phyloP scores from a whole-genome alignment of 805 yeast species.

The Candida jianshihensis region DNA sequence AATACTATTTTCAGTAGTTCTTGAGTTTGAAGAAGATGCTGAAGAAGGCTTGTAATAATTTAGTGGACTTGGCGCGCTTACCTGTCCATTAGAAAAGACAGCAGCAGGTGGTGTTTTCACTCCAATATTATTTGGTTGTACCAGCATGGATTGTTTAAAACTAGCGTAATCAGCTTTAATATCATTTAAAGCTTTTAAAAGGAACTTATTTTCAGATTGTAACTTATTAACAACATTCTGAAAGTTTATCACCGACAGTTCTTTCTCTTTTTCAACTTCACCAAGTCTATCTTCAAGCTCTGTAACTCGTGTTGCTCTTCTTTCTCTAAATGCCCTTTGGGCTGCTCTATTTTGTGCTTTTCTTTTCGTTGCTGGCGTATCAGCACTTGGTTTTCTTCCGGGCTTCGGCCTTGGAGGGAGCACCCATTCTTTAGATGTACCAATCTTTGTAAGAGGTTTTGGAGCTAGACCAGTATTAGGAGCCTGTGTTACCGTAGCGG shows the following conservation, averaged over 20 bases:
- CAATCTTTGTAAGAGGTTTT: conserved; percentile 37
- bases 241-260: conserved; percentile 38
- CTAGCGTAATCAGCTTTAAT: conserved; percentile 20
- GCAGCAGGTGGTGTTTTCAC: conserved; percentile 18
- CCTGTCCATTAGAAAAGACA: conserved; percentile 18
- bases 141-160: conserved; percentile 12
- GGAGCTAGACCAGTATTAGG: conserved; percentile 6
- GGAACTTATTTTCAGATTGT: conserved; percentile 28
- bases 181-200: conserved; percentile 24
- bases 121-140: neutral
- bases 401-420: conserved; percentile 77
- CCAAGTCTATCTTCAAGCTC: conserved; percentile 67
- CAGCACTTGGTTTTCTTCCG: conserved; percentile 55
- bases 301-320: conserved; percentile 75
- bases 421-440: conserved; percentile 69
- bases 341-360: conserved; percentile 95
- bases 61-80: conserved; percentile 24
- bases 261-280: conserved; percentile 62
- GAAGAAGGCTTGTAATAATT: conserved; percentile 43
- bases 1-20: conserved; percentile 5
- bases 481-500: conserved; percentile 3
- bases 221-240: conserved; percentile 17
- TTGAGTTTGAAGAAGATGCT: conserved; percentile 24
- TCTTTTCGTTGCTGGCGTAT: conserved; percentile 77
- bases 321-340: conserved; percentile 82